Conservation (phyloP, 257 asterid species). For the Eucommia ulmoides region DNA sequence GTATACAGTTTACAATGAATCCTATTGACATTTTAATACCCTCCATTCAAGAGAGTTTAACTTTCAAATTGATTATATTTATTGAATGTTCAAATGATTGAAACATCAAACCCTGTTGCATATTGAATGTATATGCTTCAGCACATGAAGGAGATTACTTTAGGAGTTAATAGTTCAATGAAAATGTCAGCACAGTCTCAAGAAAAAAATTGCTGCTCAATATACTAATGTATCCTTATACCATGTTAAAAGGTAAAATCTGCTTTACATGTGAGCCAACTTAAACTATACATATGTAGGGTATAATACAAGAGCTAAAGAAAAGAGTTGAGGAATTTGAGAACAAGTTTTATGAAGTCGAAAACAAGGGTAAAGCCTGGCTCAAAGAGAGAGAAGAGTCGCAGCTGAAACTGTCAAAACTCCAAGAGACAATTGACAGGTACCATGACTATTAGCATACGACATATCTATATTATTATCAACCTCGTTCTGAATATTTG, state of each 20-base stretch:
- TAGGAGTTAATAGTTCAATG: no score
- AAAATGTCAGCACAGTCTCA: no score
- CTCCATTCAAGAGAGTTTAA: neutral
- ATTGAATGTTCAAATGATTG: no score
- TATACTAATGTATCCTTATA: no score
- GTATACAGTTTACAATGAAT: constrained; percentile 3
- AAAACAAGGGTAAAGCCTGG: constrained; percentile 49
- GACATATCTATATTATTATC: constrained; percentile 6
- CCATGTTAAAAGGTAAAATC: no score
- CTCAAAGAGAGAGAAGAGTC: constrained; percentile 66
- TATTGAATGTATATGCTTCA: no score
- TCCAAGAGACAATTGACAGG: constrained; percentile 84
- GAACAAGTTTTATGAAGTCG: constrained; percentile 38
- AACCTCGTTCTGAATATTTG: constrained; percentile 15
- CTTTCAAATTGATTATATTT: no score
- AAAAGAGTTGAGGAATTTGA: constrained; percentile 54
- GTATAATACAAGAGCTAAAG: constrained; percentile 45
- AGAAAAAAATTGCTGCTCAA: no score
- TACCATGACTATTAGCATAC: constrained; percentile 10
- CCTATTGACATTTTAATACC: neutral
- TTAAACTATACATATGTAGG: constrained; percentile 56
- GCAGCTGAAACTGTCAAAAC: constrained; percentile 44
- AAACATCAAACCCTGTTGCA: no score
- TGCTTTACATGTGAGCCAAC: no score
- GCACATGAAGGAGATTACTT: no score